Evolutionary conservation across 1,284 basidiomycete species (phyloP), one percentile per base, ranked within the genome.

Genomic region (Papiliotrema flavescens): DNA sequence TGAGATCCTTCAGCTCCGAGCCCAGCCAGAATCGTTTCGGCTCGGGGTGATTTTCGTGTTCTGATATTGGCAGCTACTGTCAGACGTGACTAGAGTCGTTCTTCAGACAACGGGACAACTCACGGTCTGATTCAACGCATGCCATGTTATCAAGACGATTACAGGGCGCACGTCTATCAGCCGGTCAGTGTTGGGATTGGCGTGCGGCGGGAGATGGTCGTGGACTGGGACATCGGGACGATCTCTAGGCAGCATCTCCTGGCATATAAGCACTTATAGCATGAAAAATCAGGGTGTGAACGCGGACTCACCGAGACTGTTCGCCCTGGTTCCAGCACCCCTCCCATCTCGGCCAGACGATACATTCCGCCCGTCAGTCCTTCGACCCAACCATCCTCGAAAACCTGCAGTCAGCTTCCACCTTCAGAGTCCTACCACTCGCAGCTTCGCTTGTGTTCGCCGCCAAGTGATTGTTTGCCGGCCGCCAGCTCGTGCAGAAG

Each of bases 81-180:
- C 20, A 28, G 15, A 54, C 42, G 47, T 39, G 15, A n/a, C 13
- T 2, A 23, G 32, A 8, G 1, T 14, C n/a, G 7, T 15, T 2
- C 28, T 41, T 14, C 35, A 22, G 28, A 32, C 28, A 32, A 3
- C 23, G 46, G 13, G 37, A 26, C 20, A 11, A 73, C 83, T 59
- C 67, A 90, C 90, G 51, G 82, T 83, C 79, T 94, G 92, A 65
- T 91, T 93, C 56, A 94, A 79, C 15, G 90, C 92, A 14, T 94
- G 80, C 92, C 92, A 96, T 46, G 86, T 84, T 60, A 96, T 79
- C 22, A 86, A 89, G 54, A 92, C 81, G 34, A 89, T 85, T 13
- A 84, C 86, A 54, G 91, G 90, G 63, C 83, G 84, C 39, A 94
- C 83, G 24, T 84, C 81, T 24, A 93, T 79, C 44, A 69, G 54